Evolutionary conservation across 495 filamentous ascomycete genomes (phyloP), one percentile per base, ranked within the genome.

Genomic region (Daldinia caldariorum): DNA sequence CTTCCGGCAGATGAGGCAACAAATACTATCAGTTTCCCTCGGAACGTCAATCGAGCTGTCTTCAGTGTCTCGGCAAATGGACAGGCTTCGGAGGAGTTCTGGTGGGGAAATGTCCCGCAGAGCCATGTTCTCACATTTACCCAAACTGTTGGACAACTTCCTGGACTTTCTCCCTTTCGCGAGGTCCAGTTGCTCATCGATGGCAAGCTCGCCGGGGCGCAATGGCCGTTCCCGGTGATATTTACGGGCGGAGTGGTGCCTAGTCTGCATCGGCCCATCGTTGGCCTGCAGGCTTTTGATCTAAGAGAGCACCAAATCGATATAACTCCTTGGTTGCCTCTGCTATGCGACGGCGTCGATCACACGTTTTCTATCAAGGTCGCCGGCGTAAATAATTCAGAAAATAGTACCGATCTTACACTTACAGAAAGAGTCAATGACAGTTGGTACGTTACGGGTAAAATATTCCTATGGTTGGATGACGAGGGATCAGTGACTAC

Each of bases 171-270:
- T 31, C 91, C 92, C 0, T 96, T 92, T 76, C 88, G 93, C 8
- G 93, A 97, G 75, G 82, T 96, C 4, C 92, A 97, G 67, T 80
- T 96, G 3, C 83, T 89, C 50, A 92, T 96, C 58, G 91, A 97
- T 73, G 91, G 87, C 2, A 82, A 83, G 12, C 78, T 94, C 3
- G 91, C 92, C 8, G 93, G 93, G 0, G 89, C 94, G 6, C 83
- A 87, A 13, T 95, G 90, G 91, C 93, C 93, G 1, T 94, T 94
- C 63, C 91, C 92, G 0, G 82, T 93, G 31, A 92, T 97, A 54
- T 97, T 96, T 67, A 96, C 93, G 9, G 93, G 93, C 10, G 93
- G 93, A 3, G 86, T 97, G 1, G 89, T 88, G 0, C 93, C 93
- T 6, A 88, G 87, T 0, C 83, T 96, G 20, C 95, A 94, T 87